Base-by-base conservation (phyloP, 306 rosid genomes). In the Carpinus viminea region DNA sequence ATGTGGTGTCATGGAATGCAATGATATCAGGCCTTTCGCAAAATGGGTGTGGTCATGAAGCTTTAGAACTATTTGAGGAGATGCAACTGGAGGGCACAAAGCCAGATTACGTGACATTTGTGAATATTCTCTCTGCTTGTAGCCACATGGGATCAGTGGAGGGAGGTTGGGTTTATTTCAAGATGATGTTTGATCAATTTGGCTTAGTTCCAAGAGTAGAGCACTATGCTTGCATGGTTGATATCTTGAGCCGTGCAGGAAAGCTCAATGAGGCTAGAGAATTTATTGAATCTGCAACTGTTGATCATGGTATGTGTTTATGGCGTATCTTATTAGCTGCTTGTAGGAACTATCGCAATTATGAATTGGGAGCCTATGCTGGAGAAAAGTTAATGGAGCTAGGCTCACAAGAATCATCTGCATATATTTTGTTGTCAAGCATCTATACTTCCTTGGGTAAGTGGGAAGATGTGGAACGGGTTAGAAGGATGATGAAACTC, bases 11-110 rank as follows among this genome's bases (percentile, higher is more conserved):
- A 5, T 94, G 92, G 94, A 94, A 94, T 80, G 97, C 94, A 75
- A 94, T 94, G 97, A 90, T 94, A 86, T 94, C 98, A 20, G 96
- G 97, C 68, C 87, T 92, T 82, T 87, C 97, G 77, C 94, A 92
- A 76, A 94, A 92, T 55, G 94, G 97, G 46, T 80, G 56, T 51
- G 98, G 98, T 8, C 61, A 4, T 8, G 88, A 92, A 69, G 97
- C 97, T 66, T 79, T 92, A 76, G 84, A 86, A 73, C 86, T 92
- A 81, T 92, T 94, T 47, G 91, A 88, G 81, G 79, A 92, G 88
- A 92, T 94, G 98, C 76, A 83, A 21, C 75, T 70, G 51, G 96
- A 89, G 75, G 90, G 88, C 8, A 83, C 88, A 54, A 76, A 87
- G 64, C 98, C 94, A 0, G 98, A 94, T 57, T 68, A 11, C 13